Evolutionary conservation across 495 filamentous ascomycete species (phyloP).

Genomic region (Aspergillus cristatus): DNA sequence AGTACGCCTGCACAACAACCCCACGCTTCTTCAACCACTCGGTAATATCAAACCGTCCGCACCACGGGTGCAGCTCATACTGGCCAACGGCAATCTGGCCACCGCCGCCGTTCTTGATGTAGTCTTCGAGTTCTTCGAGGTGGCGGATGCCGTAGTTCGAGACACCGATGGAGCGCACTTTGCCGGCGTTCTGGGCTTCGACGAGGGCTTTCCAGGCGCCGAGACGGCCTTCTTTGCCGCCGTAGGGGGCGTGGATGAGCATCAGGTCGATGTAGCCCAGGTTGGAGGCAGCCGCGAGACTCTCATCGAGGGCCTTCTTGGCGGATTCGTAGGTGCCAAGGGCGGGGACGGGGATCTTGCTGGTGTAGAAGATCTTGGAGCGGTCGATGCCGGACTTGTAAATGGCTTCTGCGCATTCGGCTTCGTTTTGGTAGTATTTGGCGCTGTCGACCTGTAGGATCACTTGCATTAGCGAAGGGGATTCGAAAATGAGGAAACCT

Average conservation of each 20-base stretch:
- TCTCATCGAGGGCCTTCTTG: slow-evolving; percentile 39
- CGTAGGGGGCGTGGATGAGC: slow-evolving; percentile 49
- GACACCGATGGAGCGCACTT: slow-evolving; percentile 45
- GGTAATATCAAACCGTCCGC: slow-evolving; percentile 64
- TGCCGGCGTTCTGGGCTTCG: slow-evolving; percentile 44
- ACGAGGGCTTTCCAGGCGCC: slow-evolving; percentile 47
- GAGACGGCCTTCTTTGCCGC: slow-evolving; percentile 37
- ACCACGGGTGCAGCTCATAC: slow-evolving; percentile 88
- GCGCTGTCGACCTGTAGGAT: slow-evolving; percentile 43
- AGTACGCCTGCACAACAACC: slow-evolving; percentile 72
- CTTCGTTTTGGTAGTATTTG: slow-evolving; percentile 45
- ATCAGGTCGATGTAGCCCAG: slow-evolving; percentile 49
- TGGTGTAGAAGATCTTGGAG: slow-evolving; percentile 47
- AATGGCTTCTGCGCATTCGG: slow-evolving; percentile 39
- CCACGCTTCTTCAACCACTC: slow-evolving; percentile 62
- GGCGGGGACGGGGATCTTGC: slow-evolving; percentile 37
- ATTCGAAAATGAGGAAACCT: too few species aligned
- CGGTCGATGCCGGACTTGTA: slow-evolving; percentile 35
- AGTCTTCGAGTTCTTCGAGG: slow-evolving; percentile 56
- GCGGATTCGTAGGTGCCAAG: slow-evolving; percentile 44
- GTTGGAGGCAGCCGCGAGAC: slow-evolving; percentile 31
- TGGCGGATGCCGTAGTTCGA: slow-evolving; percentile 49
- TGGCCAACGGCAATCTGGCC: slow-evolving; percentile 76
- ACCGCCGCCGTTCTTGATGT: slow-evolving; percentile 64
- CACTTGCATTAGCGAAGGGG: too few species aligned